Evolutionary conservation across 805 yeast species (phyloP), one percentile per base, ranked within the genome.

Genomic region (Peterozyma xylosa): DNA sequence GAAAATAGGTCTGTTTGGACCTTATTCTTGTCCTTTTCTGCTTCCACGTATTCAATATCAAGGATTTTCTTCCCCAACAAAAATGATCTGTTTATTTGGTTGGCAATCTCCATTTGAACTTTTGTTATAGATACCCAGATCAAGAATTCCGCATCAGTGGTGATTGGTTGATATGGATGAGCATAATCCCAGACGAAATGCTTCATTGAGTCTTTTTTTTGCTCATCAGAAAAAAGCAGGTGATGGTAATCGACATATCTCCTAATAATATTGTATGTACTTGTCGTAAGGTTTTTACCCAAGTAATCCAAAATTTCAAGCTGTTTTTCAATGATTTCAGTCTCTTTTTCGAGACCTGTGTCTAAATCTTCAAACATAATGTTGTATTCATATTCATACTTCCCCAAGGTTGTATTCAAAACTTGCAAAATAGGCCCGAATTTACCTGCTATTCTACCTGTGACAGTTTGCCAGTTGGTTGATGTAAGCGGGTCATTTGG

Each of bases 391-490:
- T 49, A 51, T 3, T 42, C 30, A 35, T 46, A 59, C 2, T 47
- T 29, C 6, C 44, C 36, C 18, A 71, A 58, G 1, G 75, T 63
- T 11, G 59, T 53, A 43, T 76, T 72, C 42, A 79, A 47, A 6
- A 57, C 52, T 35, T 60, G 49, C 18, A 80, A 51, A 34, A 70
- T 57, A 10, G 84, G 82, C 1, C 76, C 62, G 55, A 80, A 80
- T 52, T 78, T 78, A 29, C 59, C 59, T 5, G 66, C 69, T n/a
- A 79, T 70, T 32, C 60, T 66, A 39, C 66, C 68, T 0, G 80
- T 70, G 3, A 71, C 60, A n/a, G 58, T 47, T 51, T 73, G 79
- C 86, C 87, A 80, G 53, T 80, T 58, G 0, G 74, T 77, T 11
- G 74, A 67, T 6, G 52, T 34, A 35, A 56, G 58, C 5, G 78